phyloP scores from a whole-genome alignment of 441 rosid genomes.

The Flueggea neowawraea region DNA sequence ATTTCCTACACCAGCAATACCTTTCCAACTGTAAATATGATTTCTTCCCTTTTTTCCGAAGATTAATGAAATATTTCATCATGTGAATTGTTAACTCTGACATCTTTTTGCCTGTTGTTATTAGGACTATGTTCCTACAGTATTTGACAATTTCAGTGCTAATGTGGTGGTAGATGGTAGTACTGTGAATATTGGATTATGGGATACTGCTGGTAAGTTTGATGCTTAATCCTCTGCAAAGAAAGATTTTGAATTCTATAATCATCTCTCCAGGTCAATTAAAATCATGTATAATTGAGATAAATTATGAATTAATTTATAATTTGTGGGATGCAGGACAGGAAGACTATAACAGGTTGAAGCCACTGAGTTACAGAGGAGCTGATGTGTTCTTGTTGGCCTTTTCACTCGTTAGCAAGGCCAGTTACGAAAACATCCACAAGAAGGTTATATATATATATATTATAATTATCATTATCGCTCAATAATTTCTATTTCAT shows the following conservation, averaged over 20 bases:
- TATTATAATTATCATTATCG: background rate
- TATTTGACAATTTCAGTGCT: slow-evolving; percentile 75
- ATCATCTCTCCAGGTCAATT: too few relatives aligned
- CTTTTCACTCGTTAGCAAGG: slow-evolving; percentile 77
- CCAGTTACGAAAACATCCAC: slow-evolving; percentile 76
- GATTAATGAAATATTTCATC: too few relatives aligned
- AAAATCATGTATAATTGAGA: too few relatives aligned
- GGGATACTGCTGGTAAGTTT: slow-evolving; percentile 71
- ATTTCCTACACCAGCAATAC: slow-evolving; percentile 51
- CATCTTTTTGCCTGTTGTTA: background rate
- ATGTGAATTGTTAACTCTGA: background rate
- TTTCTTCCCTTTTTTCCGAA: background rate
- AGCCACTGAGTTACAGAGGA: slow-evolving; percentile 94
- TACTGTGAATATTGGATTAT: slow-evolving; percentile 57
- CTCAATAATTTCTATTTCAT: too few relatives aligned
- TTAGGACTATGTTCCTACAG: slow-evolving; percentile 77
- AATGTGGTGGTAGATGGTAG: slow-evolving; percentile 75
- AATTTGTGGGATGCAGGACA: slow-evolving; percentile 46
- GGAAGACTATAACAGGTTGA: slow-evolving; percentile 86
- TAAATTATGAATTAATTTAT: too few relatives aligned
- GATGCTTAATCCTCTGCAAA: too few relatives aligned
- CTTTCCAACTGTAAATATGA: slow-evolving; percentile 38
- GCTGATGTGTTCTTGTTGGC: slow-evolving; percentile 88
- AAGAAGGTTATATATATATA: slow-evolving; percentile 74
- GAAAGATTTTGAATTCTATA: too few relatives aligned